Evolutionary conservation across 83 land plant genomes (phyloP).

Genomic region (Picea abies): DNA sequence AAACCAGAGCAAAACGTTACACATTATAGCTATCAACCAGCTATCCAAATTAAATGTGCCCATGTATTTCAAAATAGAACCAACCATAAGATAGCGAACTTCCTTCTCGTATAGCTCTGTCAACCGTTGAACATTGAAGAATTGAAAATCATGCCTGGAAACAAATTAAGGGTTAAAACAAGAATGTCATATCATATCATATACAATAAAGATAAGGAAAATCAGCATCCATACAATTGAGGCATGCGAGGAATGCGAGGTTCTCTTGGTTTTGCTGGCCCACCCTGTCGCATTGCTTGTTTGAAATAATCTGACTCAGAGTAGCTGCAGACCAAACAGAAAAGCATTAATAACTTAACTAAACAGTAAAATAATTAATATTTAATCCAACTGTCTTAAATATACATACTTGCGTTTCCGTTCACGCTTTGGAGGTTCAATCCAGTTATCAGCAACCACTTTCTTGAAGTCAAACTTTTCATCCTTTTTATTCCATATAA

Average conservation of each 20-base stretch:
- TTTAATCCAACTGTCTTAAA: neutral
- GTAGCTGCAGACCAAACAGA: constrained; percentile 48
- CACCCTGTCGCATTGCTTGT: constrained; percentile 98
- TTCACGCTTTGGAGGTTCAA: constrained; percentile 97
- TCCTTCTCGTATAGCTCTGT: constrained; percentile 96
- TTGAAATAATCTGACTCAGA: constrained; percentile 99
- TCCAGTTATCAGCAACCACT: constrained; percentile 94
- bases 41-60: neutral
- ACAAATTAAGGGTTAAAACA: neutral
- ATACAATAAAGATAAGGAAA: neutral
- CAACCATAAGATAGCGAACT: constrained; percentile 88
- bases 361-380: neutral
- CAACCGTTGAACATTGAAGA: constrained; percentile 85
- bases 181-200: neutral
- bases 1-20: too few relatives aligned
- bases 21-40: too few relatives aligned
- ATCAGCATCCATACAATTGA: constrained; percentile 61
- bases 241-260: constrained; percentile 99
- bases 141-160: constrained; percentile 96
- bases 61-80: constrained; percentile 14
- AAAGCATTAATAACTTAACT: neutral
- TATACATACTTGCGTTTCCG: constrained; percentile 89
- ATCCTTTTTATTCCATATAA: constrained; percentile 42
- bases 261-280: constrained; percentile 89
- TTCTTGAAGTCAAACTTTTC: constrained; percentile 96